These are phyloP conservation scores for Candida maltosa DNA, from an alignment of 805 yeast genomes.

Conservation along the genomic window DNA sequence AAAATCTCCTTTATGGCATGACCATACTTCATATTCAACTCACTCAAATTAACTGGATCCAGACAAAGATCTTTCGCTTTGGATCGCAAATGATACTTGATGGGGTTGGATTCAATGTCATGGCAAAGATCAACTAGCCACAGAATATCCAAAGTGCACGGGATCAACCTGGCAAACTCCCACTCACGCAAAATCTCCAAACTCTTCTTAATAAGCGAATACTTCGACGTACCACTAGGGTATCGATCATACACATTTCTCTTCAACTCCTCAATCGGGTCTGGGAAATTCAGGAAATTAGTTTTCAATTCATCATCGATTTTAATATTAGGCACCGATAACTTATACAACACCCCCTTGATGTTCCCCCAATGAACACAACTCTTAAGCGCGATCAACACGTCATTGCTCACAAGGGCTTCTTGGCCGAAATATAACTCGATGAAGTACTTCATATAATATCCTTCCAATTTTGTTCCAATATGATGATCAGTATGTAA, in stretches of 20 bases:
- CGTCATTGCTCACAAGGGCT: constrained; percentile 36
- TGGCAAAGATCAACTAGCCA: constrained; percentile 40
- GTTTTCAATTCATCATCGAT: constrained; percentile 24
- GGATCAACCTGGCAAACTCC: constrained; percentile 35
- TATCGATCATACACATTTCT: constrained; percentile 40
- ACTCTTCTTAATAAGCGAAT: constrained; percentile 38
- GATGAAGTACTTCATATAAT: constrained; percentile 32
- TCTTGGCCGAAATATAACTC: constrained; percentile 37
- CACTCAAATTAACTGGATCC: constrained; percentile 32
- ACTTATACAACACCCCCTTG: constrained; percentile 41
- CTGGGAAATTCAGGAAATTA: constrained; percentile 40
- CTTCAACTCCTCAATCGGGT: constrained; percentile 36
- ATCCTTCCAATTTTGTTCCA: constrained; percentile 48
- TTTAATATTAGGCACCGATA: constrained; percentile 37
- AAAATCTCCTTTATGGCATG: constrained; percentile 19
- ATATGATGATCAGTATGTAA: constrained; percentile 56
- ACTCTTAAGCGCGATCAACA: constrained; percentile 46
- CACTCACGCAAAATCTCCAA: constrained; percentile 32
- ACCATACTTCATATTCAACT: constrained; percentile 21
- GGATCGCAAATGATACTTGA: constrained; percentile 46
- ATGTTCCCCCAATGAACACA: constrained; percentile 56
- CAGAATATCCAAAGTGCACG: constrained; percentile 22
- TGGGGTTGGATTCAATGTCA: constrained; percentile 45
- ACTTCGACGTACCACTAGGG: constrained; percentile 54
- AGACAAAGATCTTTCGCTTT: constrained; percentile 27